phyloP scores from a whole-genome alignment of 441 rosid species.

The Bruguiera hainesii region DNA sequence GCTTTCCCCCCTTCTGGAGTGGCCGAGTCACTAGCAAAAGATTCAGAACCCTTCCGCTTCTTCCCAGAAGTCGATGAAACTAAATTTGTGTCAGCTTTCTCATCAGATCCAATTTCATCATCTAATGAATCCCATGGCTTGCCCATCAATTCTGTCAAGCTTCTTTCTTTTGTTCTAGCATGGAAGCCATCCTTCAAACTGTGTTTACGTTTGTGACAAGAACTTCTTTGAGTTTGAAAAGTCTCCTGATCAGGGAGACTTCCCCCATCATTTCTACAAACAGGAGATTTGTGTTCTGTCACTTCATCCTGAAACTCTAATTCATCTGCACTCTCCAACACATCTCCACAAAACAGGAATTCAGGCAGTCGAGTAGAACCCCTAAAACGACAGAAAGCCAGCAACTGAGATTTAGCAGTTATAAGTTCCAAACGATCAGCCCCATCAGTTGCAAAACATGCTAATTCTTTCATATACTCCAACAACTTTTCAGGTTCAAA shows the following conservation, averaged over 20 bases:
- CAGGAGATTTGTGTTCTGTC: constrained; percentile 13
- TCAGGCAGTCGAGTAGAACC: constrained; percentile 53
- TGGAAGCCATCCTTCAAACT: constrained; percentile 47
- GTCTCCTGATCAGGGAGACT: constrained; percentile 19
- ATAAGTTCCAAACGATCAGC: constrained; percentile 50
- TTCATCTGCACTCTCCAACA: constrained; percentile 31
- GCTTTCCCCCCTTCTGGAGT: constrained; percentile 53
- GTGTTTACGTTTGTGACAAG: constrained; percentile 53
- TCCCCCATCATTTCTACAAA: constrained; percentile 21
- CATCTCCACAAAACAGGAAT: constrained; percentile 35
- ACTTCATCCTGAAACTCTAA: constrained; percentile 25
- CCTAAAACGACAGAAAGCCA: constrained; percentile 46
- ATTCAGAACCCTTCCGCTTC: constrained; percentile 38
- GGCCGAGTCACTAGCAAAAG: constrained; percentile 35
- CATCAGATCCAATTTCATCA: constrained; percentile 44
- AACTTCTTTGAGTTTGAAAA: constrained; percentile 24
- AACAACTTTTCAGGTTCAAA: constrained; percentile 50
- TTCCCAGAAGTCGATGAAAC: constrained; percentile 37
- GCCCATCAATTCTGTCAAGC: constrained; percentile 43
- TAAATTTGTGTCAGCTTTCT: constrained; percentile 24
- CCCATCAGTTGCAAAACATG: constrained; percentile 42
- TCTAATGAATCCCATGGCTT: constrained; percentile 44
- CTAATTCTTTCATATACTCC: constrained; percentile 49
- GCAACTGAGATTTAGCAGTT: constrained; percentile 52
- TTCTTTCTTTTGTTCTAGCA: constrained; percentile 47